Percentiles rank a stretch among this genome's conserved stretches.
Evolutionary conservation across 495 filamentous ascomycete species (phyloP).

Genomic region (Friedmanniomyces simplex): DNA sequence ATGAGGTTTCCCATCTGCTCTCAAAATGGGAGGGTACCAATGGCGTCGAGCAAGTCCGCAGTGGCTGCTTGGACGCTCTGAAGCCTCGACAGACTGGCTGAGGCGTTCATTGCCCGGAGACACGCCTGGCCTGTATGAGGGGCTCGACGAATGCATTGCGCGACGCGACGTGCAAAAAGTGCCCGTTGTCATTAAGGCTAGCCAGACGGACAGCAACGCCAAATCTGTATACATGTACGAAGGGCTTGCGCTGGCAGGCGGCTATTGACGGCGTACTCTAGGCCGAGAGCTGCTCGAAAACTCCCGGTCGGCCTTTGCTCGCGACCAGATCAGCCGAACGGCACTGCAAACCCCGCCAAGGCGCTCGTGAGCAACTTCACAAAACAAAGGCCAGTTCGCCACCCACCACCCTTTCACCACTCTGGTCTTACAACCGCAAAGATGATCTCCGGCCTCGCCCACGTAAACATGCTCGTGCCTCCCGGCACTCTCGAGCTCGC

Average conservation of each 20-base stretch:
- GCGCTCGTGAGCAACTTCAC: neutral
- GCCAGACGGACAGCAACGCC: too few species aligned
- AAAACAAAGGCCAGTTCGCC: neutral
- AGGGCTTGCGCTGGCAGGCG: neutral
- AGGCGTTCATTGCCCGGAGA: neutral
- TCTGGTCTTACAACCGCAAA: neutral
- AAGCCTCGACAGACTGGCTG: neutral
- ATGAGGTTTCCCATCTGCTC: conserved; percentile 24
- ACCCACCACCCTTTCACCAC: neutral
- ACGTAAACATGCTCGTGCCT: conserved; percentile 51
- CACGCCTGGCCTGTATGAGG: neutral
- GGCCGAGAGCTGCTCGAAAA: neutral
- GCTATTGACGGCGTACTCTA: neutral
- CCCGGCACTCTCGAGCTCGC: conserved; percentile 43
- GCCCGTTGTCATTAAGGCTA: too few species aligned
- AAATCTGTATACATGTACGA: too few species aligned
- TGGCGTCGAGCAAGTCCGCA: conserved; percentile 26
- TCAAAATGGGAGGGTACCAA: conserved; percentile 28
- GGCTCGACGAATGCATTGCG: too few species aligned
- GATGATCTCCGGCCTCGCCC: conserved; percentile 51
- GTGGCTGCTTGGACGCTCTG: neutral
- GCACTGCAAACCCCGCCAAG: neutral
- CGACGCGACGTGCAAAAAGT: too few species aligned
- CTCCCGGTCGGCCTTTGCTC: neutral
- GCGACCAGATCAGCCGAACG: neutral